Evolutionary conservation across 306 rosid species (phyloP).

Genomic region (Styphnolobium japonicum): DNA sequence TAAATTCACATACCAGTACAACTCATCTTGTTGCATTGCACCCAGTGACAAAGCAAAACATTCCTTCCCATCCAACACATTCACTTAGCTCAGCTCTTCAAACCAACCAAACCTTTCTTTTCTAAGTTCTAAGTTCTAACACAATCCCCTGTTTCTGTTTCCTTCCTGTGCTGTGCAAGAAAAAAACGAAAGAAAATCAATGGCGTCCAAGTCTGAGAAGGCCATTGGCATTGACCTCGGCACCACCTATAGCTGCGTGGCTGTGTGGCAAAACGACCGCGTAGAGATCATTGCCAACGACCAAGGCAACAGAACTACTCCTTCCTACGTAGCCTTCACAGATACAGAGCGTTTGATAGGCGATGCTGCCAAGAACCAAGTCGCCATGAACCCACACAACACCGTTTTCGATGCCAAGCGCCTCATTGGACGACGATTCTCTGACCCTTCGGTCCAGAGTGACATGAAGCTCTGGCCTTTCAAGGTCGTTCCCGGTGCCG

Average conservation of each 20-base stretch:
- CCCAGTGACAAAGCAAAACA: too few relatives aligned
- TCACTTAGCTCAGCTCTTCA: too few relatives aligned
- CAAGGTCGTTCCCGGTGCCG: slow-evolving; percentile 28
- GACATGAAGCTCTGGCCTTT: slow-evolving; percentile 37
- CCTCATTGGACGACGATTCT: slow-evolving; percentile 20
- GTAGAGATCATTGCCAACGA: slow-evolving; percentile 43
- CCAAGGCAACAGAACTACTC: slow-evolving; percentile 41
- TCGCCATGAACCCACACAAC: slow-evolving; percentile 39
- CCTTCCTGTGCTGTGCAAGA: too few relatives aligned
- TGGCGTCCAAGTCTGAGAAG: slow-evolving; percentile 40
- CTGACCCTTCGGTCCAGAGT: slow-evolving; percentile 29
- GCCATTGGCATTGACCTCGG: slow-evolving; percentile 42
- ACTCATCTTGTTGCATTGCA: too few relatives aligned
- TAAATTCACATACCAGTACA: too few relatives aligned
- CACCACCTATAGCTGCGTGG: slow-evolving; percentile 44
- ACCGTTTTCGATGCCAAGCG: slow-evolving; percentile 39
- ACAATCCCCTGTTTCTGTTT: too few relatives aligned
- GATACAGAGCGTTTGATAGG: slow-evolving; percentile 36
- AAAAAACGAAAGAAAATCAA: too few relatives aligned
- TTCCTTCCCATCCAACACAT: too few relatives aligned
- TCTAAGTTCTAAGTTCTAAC: too few relatives aligned
- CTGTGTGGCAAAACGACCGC: slow-evolving; percentile 42
- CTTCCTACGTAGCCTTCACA: slow-evolving; percentile 40
- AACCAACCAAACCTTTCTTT: too few relatives aligned
- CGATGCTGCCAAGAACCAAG: slow-evolving; percentile 28